phyloP scores from a whole-genome alignment of 805 yeast genomes.

The Candida tibetensis region DNA sequence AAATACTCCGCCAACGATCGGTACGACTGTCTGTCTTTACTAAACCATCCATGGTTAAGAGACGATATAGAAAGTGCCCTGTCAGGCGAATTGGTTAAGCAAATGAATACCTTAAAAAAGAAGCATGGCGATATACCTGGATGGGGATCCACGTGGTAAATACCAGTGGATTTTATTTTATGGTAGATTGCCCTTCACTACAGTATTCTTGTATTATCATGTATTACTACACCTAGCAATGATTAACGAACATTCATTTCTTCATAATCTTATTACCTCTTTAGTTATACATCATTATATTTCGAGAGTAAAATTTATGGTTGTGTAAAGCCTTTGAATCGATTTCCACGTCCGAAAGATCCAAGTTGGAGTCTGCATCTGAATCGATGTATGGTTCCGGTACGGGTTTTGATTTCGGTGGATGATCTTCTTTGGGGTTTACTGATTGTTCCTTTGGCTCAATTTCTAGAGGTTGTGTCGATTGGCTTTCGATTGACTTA shows the following conservation, averaged over 20 bases:
- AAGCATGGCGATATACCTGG: constrained; percentile 29
- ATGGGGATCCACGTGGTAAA: constrained; percentile 23
- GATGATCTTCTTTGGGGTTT: not conserved
- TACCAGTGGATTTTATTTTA: too few species aligned
- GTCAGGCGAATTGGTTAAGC: constrained; percentile 8
- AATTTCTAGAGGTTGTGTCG: not conserved
- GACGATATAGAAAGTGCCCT: constrained; percentile 7
- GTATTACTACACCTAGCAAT: too few species aligned
- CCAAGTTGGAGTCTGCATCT: constrained; percentile 25
- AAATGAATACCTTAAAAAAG: constrained; percentile 22
- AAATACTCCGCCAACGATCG: constrained; percentile 47
- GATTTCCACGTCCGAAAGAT: constrained; percentile 19
- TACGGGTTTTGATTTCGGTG: not conserved
- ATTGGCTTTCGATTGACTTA: not conserved
- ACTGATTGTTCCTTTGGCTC: not conserved
- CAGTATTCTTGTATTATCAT: too few species aligned
- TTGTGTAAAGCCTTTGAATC: constrained; percentile 3
- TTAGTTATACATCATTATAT: constrained; percentile 1
- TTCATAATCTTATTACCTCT: too few species aligned
- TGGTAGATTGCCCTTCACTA: too few species aligned
- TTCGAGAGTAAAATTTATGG: constrained; percentile 3
- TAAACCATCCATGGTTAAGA: constrained; percentile 52
- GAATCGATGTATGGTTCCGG: constrained; percentile 19
- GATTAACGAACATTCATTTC: not conserved
- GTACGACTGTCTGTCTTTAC: constrained; percentile 53